Conservation (phyloP, 495 filamentous ascomycete species). For the Daldinia concentrica region DNA sequence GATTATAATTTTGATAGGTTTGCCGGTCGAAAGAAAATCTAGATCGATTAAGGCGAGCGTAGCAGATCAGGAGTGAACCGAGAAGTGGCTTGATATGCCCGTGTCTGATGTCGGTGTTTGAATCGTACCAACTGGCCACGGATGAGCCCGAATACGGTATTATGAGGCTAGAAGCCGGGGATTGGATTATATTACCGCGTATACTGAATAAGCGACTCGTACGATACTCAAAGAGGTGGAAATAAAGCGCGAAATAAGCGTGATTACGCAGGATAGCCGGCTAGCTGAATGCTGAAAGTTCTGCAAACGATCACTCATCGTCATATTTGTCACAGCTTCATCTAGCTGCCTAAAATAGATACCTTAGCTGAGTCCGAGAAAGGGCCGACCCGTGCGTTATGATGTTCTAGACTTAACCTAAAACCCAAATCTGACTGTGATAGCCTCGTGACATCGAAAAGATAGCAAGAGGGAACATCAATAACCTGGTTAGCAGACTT, state of each 20-base stretch:
- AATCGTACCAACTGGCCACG: not conserved
- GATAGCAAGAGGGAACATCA: not conserved
- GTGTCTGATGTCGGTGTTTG: conserved; percentile 2
- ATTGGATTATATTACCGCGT: not conserved
- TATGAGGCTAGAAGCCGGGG: conserved; percentile 30
- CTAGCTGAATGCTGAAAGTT: conserved; percentile 29
- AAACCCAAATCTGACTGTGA: conserved; percentile 9
- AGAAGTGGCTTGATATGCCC: conserved; percentile 14
- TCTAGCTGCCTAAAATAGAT: not conserved
- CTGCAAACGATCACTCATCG: conserved; percentile 12
- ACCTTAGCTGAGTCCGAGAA: conserved; percentile 6
- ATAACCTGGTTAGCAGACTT: conserved; percentile 5
- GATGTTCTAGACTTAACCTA: not conserved
- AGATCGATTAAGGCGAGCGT: conserved; percentile 15
- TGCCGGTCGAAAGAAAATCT: conserved; percentile 20
- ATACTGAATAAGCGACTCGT: conserved; percentile 11
- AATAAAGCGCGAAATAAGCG: conserved; percentile 5
- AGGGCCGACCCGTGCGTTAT: conserved; percentile 15
- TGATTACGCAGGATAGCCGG: conserved; percentile 9
- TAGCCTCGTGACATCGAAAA: not conserved
- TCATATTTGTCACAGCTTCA: not conserved
- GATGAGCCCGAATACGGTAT: not conserved
- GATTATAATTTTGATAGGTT: conserved; percentile 12
- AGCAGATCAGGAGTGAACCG: not conserved
- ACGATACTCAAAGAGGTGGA: not conserved